Conservation (phyloP, 2,329 filamentous ascomycete species). For the Domatiomyces globalis region DNA sequence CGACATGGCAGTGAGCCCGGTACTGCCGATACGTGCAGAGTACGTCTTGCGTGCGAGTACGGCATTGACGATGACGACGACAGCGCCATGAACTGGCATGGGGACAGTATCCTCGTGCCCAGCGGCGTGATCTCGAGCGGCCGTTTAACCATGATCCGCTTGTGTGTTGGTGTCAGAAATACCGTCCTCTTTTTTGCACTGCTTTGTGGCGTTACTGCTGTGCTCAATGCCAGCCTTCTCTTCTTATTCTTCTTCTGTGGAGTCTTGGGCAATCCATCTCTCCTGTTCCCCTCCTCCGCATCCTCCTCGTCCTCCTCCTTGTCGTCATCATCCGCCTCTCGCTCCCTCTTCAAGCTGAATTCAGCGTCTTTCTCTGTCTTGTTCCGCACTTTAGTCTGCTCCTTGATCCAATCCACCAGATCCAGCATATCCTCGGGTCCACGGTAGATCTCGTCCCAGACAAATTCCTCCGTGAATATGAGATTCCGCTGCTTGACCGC, state of each 20-base stretch:
- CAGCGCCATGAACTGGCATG: constrained; percentile 46
- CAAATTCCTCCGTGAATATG: constrained; percentile 81
- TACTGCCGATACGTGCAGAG: constrained; percentile 86
- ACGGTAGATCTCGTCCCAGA: constrained; percentile 73
- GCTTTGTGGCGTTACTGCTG: constrained; percentile 29
- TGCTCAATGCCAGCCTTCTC: constrained; percentile 18
- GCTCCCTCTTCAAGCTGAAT: constrained; percentile 15
- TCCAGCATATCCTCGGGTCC: constrained; percentile 50
- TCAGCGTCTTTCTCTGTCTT: constrained; percentile 11
- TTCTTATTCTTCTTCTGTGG: constrained; percentile 43
- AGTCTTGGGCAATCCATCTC: constrained; percentile 27
- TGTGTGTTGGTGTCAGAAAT: constrained; percentile 50
- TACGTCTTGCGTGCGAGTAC: constrained; percentile 77
- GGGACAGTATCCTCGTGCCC: constrained; percentile 72
- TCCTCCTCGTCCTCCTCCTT: constrained; percentile 21
- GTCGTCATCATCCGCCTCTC: constrained; percentile 23
- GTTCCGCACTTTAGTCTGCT: constrained; percentile 48
- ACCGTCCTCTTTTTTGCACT: constrained; percentile 29
- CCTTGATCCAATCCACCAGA: constrained; percentile 54
- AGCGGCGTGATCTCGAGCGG: constrained; percentile 89
- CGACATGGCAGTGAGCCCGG: constrained; percentile 80
- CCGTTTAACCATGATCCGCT: constrained; percentile 63
- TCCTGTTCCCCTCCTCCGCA: background rate
- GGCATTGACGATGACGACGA: constrained; percentile 46
- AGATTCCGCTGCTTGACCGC: constrained; percentile 81